Evolutionary conservation across 106 monocot genomes (phyloP), one percentile per base, ranked within the genome.

Genomic region (Platanthera zijinensis): DNA sequence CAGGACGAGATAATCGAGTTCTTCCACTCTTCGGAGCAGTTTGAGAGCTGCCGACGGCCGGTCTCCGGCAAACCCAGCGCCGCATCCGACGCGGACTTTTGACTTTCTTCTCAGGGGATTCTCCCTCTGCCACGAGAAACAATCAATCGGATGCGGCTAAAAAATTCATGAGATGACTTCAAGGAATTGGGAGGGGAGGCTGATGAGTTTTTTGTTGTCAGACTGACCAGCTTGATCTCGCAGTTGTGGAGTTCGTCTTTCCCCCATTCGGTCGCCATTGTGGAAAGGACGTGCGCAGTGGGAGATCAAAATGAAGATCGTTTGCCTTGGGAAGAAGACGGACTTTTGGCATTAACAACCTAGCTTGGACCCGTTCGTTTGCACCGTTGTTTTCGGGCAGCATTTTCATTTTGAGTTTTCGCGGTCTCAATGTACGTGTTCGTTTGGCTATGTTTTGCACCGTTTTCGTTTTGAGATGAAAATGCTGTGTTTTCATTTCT

Each of bases 21-120:
- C 77, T 14, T 83, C 61, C 11, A 92, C 94, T 64, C 82, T 86
- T 47, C 84, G 78, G 15, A 99, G 88, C 32, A 94, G 61, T 57
- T 85, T 89, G 10, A 88, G 80, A 9, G 99, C 99, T n/a, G 88
- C 92, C 56, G 52, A 10, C 8, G 92, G 89, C 56, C 97, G 72
- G 64, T 99, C 99, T 10, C 99, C 99, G 18, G 82, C 84, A 56
- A 99, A 99, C 0, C 99, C 99, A 1, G 99, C 99, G 6, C 99
- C 99, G 56, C 99, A 94, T 9, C 94, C 99, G 22, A 99, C 72
- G 52, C 51, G 77, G 50, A 99, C 85, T 69, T 50, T 89, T 9
- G 90, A 86, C 76, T 90, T 92, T 75, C 84, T 25, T 76, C 89
- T 80, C 77, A 61, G 63, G 22, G 94, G 92, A 49, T 90, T 83